A percentile compares a stretch with the other conserved stretches of the same genome.
Evolutionary conservation across 2,329 filamentous ascomycete genomes (phyloP).

Genomic region (Diatrype stigma): DNA sequence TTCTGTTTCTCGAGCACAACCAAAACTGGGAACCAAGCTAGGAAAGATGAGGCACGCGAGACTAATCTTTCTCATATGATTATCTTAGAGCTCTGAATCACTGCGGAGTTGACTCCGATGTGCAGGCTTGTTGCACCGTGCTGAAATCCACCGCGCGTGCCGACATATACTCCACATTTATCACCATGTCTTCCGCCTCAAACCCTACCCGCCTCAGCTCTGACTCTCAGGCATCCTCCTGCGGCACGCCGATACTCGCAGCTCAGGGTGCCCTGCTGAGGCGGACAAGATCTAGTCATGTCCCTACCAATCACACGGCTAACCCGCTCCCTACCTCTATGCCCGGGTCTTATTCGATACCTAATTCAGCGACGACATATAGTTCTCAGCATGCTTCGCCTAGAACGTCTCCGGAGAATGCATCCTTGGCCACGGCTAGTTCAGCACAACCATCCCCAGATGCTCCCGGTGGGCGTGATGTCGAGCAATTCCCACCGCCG

Average conservation of each 20-base stretch:
- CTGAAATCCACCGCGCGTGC: slow-evolving; percentile 18
- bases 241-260: slow-evolving; percentile 37
- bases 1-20: slow-evolving; percentile 16
- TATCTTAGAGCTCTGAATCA: slow-evolving; percentile 6
- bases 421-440: slow-evolving; percentile 52
- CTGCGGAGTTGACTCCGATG: slow-evolving; percentile 15
- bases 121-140: slow-evolving; percentile 20
- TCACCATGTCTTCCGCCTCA: slow-evolving; percentile 30
- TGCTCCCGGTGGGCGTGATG: slow-evolving; percentile 49
- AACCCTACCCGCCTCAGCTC: slow-evolving; percentile 27
- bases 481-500: slow-evolving; percentile 47
- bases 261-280: slow-evolving; percentile 36
- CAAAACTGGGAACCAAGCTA: slow-evolving; percentile 19
- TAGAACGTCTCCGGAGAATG: slow-evolving; percentile 50
- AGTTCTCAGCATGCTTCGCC: slow-evolving; percentile 54
- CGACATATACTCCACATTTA: slow-evolving; percentile 21
- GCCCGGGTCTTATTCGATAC: slow-evolving; percentile 47
- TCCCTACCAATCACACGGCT: slow-evolving; percentile 42
- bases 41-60: slow-evolving; percentile 28
- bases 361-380: slow-evolving; percentile 52
- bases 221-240: slow-evolving; percentile 23
- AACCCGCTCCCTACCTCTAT: slow-evolving; percentile 35
- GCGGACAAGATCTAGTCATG: slow-evolving; percentile 41
- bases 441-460: slow-evolving; percentile 67
- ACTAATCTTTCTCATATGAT: slow-evolving; percentile 26